Base-by-base conservation (phyloP, 106 monocot genomes). In the Gastrodia elata region DNA sequence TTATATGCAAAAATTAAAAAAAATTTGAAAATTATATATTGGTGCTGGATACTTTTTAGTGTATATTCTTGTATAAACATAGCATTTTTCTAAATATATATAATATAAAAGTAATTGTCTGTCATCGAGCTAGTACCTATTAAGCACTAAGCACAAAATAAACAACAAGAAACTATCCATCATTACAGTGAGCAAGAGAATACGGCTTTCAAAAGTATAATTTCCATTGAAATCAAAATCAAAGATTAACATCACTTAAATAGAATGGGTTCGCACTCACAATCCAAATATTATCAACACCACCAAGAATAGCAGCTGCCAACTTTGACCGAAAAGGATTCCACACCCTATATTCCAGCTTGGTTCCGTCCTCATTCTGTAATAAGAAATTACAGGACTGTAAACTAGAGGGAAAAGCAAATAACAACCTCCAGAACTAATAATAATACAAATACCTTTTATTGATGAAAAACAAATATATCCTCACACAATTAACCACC, bases 321-420 rank as follows among this genome's bases (percentile, higher is more conserved):
- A 98, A 74, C 81, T 98, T 98, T 18, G 93, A 98, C 5, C 97
- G 67, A 73, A 98, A 98, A 0, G 97, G 97, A 77, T 98, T 98
- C 97, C 97, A 98, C 11, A 98, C 86, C 32, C 97, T 76, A 73
- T 93, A 98, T 37, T 98, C 97, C 48, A 80, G 72, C 71, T 98
- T 98, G 0, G 88, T 83, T 71, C 84, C 90, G 76, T 98, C 93
- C 38, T 98, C 93, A 74, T 87, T 93, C 97, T 98, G 78, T n/a
- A 70, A 78, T 39, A 6, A 44, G 25, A 75, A 20, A 67, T 8
- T 2, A 27, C 32, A 61, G 32, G 32, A 11, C 28, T 0, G 13
- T 61, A 32, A 61, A 61, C 30, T 30, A n/a, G 20, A 61, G 3
- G 32, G 61, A 61, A 61, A 27, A 61, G 15, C 2, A 61, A 30